Evolutionary conservation across 805 yeast species (phyloP).

Genomic region (Debaryomyces hansenii): DNA sequence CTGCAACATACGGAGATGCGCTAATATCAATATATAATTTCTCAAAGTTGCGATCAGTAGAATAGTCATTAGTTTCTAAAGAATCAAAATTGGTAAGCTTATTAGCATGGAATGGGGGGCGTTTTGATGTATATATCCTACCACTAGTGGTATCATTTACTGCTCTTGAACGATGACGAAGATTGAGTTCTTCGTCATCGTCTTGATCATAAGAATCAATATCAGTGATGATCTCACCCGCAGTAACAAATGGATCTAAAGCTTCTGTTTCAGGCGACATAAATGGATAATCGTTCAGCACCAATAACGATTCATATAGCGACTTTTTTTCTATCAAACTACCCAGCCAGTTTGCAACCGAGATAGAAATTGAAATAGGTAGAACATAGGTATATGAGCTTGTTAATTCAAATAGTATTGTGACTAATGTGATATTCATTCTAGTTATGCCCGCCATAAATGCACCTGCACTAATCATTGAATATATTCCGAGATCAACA

Average conservation of each 20-base stretch:
- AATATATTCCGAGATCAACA: constrained; percentile 51
- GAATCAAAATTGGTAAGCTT: not conserved
- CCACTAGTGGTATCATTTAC: constrained; percentile 6
- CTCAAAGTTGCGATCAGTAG: not conserved
- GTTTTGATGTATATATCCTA: not conserved
- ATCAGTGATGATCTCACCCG: constrained; percentile 35
- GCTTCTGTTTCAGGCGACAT: constrained; percentile 44
- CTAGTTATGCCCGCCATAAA: constrained; percentile 59
- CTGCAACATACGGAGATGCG: constrained; percentile 32
- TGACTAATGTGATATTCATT: constrained; percentile 54
- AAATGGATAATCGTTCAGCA: constrained; percentile 53
- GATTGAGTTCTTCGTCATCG: not conserved
- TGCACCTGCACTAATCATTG: constrained; percentile 57
- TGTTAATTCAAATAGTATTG: constrained; percentile 54
- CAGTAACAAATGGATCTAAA: constrained; percentile 26
- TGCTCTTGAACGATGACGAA: constrained; percentile 3
- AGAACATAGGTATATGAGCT: constrained; percentile 57
- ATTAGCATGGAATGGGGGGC: not conserved
- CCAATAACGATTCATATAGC: constrained; percentile 48
- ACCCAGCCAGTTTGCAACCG: constrained; percentile 60
- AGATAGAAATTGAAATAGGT: constrained; percentile 55
- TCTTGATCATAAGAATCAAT: constrained; percentile 16
- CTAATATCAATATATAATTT: constrained; percentile 37
- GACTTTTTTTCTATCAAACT: constrained; percentile 50
- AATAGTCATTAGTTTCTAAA: not conserved